A percentile compares a stretch with the other conserved stretches of the same genome.
phyloP scores from a whole-genome alignment of 2,329 filamentous ascomycete genomes.

The Microsporum audouinii region DNA sequence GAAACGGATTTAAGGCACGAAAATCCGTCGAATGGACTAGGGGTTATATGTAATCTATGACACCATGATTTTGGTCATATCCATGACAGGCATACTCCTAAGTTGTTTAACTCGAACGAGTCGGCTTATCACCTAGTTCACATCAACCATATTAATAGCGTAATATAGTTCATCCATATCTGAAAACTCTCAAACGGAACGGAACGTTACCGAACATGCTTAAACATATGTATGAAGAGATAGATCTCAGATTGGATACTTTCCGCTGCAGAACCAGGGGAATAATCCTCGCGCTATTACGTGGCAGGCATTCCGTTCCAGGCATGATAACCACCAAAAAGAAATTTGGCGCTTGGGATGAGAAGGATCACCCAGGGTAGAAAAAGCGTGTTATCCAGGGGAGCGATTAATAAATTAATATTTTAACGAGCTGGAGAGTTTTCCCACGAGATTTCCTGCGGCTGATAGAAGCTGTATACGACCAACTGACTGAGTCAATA shows the following conservation, averaged over 20 bases:
- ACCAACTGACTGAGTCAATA: neutral
- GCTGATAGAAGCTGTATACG: neutral
- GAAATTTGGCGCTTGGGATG: neutral
- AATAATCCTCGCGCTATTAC: neutral
- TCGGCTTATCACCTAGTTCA: neutral
- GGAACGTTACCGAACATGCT: neutral
- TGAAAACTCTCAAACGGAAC: neutral
- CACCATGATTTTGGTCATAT: neutral
- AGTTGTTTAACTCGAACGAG: neutral
- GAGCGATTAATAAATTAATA: neutral
- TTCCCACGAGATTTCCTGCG: neutral
- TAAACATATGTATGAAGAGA: neutral
- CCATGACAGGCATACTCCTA: neutral
- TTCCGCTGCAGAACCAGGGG: neutral
- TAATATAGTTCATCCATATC: neutral
- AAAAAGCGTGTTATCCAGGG: neutral
- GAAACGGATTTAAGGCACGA: neutral
- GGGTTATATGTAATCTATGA: neutral
- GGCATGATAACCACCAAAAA: neutral
- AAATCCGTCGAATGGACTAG: neutral
- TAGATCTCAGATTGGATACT: neutral
- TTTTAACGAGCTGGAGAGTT: neutral
- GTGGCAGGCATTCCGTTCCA: neutral
- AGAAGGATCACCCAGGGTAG: neutral
- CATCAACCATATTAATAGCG: neutral